These are phyloP conservation scores for Umbelopsis isabellina DNA, from an alignment of 192 early-diverging fungal genomes.

Conservation along the genomic window DNA sequence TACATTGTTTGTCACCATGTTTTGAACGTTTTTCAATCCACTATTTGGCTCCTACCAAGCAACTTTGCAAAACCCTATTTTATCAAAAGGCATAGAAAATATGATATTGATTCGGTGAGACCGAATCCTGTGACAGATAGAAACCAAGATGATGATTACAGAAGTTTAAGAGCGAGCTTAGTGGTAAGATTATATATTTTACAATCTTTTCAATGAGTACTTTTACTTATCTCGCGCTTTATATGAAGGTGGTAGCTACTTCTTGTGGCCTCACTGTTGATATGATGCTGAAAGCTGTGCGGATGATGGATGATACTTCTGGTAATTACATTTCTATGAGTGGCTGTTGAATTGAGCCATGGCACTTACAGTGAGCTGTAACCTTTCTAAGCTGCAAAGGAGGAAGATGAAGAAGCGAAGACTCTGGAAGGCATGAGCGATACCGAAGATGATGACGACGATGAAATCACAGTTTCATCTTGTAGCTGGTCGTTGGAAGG, in stretches of 20 bases:
- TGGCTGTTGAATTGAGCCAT: no score
- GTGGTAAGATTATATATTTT: not conserved
- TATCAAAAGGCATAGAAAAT: slow-evolving; percentile 6
- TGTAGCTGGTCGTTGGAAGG: not conserved
- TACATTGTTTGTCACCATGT: slow-evolving; percentile 14
- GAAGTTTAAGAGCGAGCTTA: not conserved
- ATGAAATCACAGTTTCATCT: not conserved
- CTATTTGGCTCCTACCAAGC: not conserved
- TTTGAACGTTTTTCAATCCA: not conserved
- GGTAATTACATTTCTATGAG: no score
- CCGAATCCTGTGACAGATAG: not conserved
- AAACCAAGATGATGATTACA: not conserved
- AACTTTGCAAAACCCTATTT: not conserved
- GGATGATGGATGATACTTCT: no score
- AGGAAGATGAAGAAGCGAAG: no score
- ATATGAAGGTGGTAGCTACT: not conserved
- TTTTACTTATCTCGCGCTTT: not conserved
- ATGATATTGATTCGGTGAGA: not conserved
- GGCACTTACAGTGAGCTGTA: no score
- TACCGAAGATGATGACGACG: not conserved
- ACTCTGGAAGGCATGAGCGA: no score
- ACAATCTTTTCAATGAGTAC: no score
- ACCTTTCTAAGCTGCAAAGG: no score
- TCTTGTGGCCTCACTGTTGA: not conserved
- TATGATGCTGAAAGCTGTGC: no score